Evolutionary conservation across 805 yeast genomes (phyloP), one percentile per base, ranked within the genome.

Genomic region (Zygoascus bituminiphila): DNA sequence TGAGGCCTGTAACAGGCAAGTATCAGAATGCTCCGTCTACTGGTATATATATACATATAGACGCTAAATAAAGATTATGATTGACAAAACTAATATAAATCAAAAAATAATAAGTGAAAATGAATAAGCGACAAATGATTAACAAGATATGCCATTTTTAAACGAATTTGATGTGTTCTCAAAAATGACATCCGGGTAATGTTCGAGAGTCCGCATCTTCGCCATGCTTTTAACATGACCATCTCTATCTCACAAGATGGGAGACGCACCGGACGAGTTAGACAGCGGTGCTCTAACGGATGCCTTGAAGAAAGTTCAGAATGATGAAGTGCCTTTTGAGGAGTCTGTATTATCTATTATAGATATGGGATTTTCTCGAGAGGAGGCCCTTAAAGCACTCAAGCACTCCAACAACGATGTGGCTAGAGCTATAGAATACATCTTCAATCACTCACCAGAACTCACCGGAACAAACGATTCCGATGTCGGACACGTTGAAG

Each of bases 361-460:
- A 26, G 66, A 62, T 20, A 62, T 62, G 66, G 66, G 66, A 24
- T 58, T 62, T 45, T 37, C 50, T 40, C 51, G 57, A 1, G 58
- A 56, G 12, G 60, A 56, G 21, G 66, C 66, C 21, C 29, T 50
- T 14, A 35, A 46, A 19, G 66, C 64, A 12, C 49, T 62, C 35
- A 39, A 58, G 61, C 35, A 47, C 20, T 55, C 58, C 12, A 52
- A 51, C 12, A 48, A 56, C 31, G 59, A 62, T 43, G 56, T 62
- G 8, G 54, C 51, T 12, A 49, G 51, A 17, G 66, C 66, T 8
- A 49, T 62, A 19, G 64, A 61, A 43, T 60, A 52, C 43, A 60
- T 62, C 12, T 57, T 62, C 44, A 54, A 53, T 25, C 33, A 29
- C 4, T 15, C 33, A 29, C n/a, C 33, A 4, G 10, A 12, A 6